Conservation (phyloP, 148 eudicot species). For the Cornus controversa region DNA sequence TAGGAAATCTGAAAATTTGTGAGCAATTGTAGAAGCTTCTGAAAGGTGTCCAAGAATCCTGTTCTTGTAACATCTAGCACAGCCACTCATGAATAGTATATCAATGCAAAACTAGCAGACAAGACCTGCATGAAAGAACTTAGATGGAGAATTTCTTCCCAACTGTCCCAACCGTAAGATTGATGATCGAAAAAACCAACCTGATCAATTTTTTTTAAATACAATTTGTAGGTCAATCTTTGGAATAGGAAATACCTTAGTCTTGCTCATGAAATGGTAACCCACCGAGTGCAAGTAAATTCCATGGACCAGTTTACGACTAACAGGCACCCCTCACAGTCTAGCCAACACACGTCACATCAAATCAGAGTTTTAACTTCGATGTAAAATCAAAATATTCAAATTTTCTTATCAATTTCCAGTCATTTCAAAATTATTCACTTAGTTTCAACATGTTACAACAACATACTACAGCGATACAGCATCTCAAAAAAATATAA, state of each 20-base stretch:
- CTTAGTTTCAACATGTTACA: not conserved
- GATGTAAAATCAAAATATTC: not conserved
- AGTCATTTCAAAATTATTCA: not conserved
- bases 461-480: not conserved
- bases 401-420: not conserved
- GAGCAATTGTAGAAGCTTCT: not conserved
- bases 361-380: slow-evolving; percentile 1
- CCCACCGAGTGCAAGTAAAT: not conserved
- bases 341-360: not conserved
- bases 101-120: not conserved
- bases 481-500: not conserved
- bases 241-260: not conserved
- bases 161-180: too few relatives aligned
- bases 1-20: not conserved
- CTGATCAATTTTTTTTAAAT: too few relatives aligned
- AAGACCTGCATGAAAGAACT: not conserved
- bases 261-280: not conserved
- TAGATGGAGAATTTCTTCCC: not conserved
- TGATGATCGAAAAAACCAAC: too few relatives aligned
- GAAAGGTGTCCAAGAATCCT: not conserved
- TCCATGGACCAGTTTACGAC: not conserved
- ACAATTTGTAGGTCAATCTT: not conserved
- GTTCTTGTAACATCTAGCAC: not conserved
- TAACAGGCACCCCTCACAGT: not conserved
- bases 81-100: too few relatives aligned